phyloP scores from a whole-genome alignment of 2,329 filamentous ascomycete species.

The Metarhizium anisopliae region DNA sequence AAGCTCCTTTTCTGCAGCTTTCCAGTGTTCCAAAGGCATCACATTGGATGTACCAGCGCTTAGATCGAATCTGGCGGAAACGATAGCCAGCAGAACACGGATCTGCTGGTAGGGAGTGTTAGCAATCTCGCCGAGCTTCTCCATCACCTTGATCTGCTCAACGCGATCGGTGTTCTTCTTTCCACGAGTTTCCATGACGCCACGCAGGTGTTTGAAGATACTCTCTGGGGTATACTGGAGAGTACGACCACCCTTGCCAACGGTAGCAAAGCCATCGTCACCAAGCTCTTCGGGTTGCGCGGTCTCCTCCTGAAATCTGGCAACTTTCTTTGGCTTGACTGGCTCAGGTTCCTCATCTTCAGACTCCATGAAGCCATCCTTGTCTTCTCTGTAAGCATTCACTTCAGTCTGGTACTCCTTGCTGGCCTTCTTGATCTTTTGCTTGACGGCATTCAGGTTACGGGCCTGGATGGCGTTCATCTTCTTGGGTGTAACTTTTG shows the following conservation, averaged over 20 bases:
- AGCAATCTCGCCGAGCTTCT: conserved; percentile 86
- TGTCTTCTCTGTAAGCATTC: conserved; percentile 76
- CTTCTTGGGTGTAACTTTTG: conserved; percentile 94
- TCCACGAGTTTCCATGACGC: conserved; percentile 89
- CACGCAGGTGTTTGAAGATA: conserved; percentile 92
- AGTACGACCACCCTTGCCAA: conserved; percentile 81
- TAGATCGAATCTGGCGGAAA: conserved; percentile 91
- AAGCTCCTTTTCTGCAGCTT: conserved; percentile 83
- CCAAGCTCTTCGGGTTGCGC: conserved; percentile 49
- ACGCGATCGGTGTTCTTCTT: conserved; percentile 96
- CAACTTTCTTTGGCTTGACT: conserved; percentile 32
- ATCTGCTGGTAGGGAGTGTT: conserved; percentile 89
- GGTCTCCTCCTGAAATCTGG: conserved; percentile 33
- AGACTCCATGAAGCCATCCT: conserved; percentile 80
- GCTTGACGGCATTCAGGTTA: conserved; percentile 93
- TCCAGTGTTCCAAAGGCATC: conserved; percentile 97
- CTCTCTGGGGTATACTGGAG: conserved; percentile 93
- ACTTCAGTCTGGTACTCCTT: conserved; percentile 87
- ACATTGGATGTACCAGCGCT: conserved; percentile 67
- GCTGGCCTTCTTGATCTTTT: conserved; percentile 98
- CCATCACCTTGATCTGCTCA: conserved; percentile 96
- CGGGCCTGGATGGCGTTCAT: conserved; percentile 96
- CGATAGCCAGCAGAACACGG: conserved; percentile 79
- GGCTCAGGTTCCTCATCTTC: conserved; percentile 63
- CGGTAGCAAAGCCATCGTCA: conserved; percentile 80